Conservation (phyloP, 1,284 basidiomycete genomes). For the Cryptococcus sp. region DNA sequence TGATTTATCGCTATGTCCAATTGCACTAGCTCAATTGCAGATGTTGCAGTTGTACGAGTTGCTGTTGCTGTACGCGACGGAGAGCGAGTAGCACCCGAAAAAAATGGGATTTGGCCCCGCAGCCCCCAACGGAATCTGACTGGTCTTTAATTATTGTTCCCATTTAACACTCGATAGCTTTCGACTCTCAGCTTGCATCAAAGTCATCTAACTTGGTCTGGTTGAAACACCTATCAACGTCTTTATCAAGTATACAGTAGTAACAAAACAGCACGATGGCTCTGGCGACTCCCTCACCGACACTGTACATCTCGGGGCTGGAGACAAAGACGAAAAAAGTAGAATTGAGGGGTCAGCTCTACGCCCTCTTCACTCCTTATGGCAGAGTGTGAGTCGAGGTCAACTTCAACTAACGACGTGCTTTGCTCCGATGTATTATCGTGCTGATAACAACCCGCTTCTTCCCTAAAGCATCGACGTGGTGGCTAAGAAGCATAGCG, state of each 20-base stretch:
- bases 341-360: conserved; percentile 82
- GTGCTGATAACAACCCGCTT: not conserved
- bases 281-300: conserved; percentile 69
- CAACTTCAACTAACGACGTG: not conserved
- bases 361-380: conserved; percentile 88
- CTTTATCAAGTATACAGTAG: too few relatives aligned
- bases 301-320: conserved; percentile 92
- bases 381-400: conserved; percentile 66
- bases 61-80: too few relatives aligned
- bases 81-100: not conserved
- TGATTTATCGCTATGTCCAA: too few relatives aligned
- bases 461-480: conserved; percentile 68
- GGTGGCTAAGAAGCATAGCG: conserved; percentile 78
- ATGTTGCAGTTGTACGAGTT: too few relatives aligned
- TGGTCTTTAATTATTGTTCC: not conserved
- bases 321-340: conserved; percentile 91
- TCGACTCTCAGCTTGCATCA: too few relatives aligned
- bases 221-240: too few relatives aligned
- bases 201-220: too few relatives aligned
- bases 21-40: too few relatives aligned
- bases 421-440: not conserved
- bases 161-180: not conserved
- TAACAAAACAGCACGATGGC: conserved; percentile 34
- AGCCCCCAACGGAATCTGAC: too few relatives aligned
- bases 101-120: not conserved